Percentiles rank a stretch among this genome's conserved stretches.
Evolutionary conservation across 371 early-diverging fungal species (phyloP).

Genomic region (Circinella umbellata): DNA sequence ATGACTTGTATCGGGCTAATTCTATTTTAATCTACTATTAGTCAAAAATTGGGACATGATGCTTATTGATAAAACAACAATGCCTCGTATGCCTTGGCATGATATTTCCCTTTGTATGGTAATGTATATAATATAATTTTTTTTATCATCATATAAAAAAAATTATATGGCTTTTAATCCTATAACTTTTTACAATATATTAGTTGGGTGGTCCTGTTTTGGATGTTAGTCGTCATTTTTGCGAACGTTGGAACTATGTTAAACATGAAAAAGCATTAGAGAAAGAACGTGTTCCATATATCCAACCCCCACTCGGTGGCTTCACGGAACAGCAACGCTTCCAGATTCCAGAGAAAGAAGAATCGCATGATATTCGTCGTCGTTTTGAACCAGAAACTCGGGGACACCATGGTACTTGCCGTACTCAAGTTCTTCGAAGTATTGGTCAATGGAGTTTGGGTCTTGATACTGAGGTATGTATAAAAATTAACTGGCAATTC

Average conservation of each 20-base stretch:
- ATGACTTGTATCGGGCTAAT: too few relatives aligned
- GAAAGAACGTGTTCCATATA: constrained; percentile 39
- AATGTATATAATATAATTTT: constrained; percentile 20
- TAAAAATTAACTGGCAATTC: not conserved
- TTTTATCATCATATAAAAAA: not conserved
- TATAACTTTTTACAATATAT: not conserved
- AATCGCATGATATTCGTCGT: constrained; percentile 19
- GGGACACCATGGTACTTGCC: constrained; percentile 54
- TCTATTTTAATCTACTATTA: constrained; percentile 13
- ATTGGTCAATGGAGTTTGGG: constrained; percentile 73
- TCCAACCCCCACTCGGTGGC: constrained; percentile 56
- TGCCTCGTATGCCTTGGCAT: constrained; percentile 97
- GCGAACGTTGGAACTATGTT: constrained; percentile 93
- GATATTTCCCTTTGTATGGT: constrained; percentile 83
- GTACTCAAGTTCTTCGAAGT: constrained; percentile 74
- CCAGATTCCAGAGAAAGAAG: constrained; percentile 24
- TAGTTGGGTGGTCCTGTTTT: constrained; percentile 77
- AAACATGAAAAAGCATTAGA: constrained; percentile 58
- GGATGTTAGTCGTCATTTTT: constrained; percentile 90
- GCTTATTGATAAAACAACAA: constrained; percentile 65
- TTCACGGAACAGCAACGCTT: constrained; percentile 35
- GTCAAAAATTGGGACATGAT: constrained; percentile 67
- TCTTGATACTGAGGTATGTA: constrained; percentile 55
- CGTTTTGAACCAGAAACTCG: constrained; percentile 43
- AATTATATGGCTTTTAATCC: not conserved